These are phyloP conservation scores for Solanum chacoense DNA, from an alignment of 305 asterid species.

Conservation along the genomic window DNA sequence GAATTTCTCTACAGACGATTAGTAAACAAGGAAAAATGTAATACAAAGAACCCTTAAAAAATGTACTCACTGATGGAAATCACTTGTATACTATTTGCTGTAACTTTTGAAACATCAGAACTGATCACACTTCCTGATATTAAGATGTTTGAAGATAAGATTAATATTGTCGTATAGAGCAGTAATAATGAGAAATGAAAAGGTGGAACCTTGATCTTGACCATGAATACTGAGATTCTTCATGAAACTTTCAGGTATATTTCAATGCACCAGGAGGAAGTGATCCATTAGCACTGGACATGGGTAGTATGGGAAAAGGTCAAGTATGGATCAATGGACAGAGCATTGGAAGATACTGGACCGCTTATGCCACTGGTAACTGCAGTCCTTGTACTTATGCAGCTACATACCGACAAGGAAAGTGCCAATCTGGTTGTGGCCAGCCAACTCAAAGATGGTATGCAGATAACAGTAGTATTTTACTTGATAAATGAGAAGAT, in stretches of 20 bases:
- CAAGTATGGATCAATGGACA: constrained; percentile 90
- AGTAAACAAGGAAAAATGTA: not conserved
- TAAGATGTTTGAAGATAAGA: not conserved
- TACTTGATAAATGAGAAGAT: not conserved
- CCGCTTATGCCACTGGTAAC: constrained; percentile 53
- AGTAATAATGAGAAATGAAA: not conserved
- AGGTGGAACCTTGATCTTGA: not conserved
- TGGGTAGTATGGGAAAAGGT: constrained; percentile 86
- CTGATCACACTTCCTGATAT: not conserved
- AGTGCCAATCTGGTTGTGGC: constrained; percentile 89
- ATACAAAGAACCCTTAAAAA: not conserved
- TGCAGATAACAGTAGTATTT: not conserved
- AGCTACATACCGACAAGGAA: constrained; percentile 54
- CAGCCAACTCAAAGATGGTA: constrained; percentile 96
- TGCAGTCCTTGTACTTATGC: constrained; percentile 59
- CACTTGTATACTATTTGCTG: not conserved
- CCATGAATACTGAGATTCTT: not conserved
- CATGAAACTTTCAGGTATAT: constrained; percentile 45
- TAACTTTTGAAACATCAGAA: not conserved
- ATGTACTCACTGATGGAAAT: not conserved
- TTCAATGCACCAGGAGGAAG: constrained; percentile 62
- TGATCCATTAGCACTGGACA: constrained; percentile 73
- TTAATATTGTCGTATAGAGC: not conserved
- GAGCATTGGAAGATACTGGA: constrained; percentile 89
- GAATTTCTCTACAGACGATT: not conserved